A percentile compares a stretch with the other conserved stretches of the same genome.
Evolutionary conservation across 2,329 filamentous ascomycete genomes (phyloP).

Genomic region (Fusarium sp.): DNA sequence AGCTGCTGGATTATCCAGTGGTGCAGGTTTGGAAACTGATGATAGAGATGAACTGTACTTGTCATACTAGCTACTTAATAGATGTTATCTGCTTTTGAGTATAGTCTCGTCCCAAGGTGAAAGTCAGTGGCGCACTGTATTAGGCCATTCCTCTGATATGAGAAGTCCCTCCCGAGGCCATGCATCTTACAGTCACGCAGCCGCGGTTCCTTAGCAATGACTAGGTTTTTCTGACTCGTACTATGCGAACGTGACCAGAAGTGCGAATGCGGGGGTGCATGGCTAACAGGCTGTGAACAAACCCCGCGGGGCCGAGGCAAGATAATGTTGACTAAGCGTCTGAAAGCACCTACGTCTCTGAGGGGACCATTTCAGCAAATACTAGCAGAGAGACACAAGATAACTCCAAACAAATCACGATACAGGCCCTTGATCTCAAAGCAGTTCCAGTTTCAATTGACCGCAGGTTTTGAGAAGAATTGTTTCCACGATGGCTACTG

Average conservation of each 20-base stretch:
- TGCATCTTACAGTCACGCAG: rapidly evolving
- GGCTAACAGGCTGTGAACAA: neutral
- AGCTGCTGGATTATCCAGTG: rapidly evolving
- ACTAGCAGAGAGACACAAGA: neutral
- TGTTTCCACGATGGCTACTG: neutral
- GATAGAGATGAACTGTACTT: rapidly evolving
- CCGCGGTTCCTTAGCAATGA: neutral
- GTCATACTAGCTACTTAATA: rapidly evolving
- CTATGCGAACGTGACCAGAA: neutral
- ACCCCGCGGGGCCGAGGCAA: neutral
- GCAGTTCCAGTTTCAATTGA: rapidly evolving
- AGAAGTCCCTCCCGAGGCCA: rapidly evolving
- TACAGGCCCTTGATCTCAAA: neutral
- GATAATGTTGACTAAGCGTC: too few relatives aligned
- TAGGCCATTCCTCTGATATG: rapidly evolving
- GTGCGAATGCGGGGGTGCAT: neutral
- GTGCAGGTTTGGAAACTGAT: rapidly evolving
- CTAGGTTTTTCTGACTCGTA: neutral
- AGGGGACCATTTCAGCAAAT: rapidly evolving
- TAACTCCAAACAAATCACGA: neutral
- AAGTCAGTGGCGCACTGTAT: rapidly evolving
- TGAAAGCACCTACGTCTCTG: neutral
- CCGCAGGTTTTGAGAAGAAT: rapidly evolving
- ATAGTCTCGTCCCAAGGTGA: rapidly evolving
- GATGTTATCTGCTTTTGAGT: rapidly evolving